Evolutionary conservation across 306 rosid genomes (phyloP), one percentile per base, ranked within the genome.

Genomic region (Vicia villosa): DNA sequence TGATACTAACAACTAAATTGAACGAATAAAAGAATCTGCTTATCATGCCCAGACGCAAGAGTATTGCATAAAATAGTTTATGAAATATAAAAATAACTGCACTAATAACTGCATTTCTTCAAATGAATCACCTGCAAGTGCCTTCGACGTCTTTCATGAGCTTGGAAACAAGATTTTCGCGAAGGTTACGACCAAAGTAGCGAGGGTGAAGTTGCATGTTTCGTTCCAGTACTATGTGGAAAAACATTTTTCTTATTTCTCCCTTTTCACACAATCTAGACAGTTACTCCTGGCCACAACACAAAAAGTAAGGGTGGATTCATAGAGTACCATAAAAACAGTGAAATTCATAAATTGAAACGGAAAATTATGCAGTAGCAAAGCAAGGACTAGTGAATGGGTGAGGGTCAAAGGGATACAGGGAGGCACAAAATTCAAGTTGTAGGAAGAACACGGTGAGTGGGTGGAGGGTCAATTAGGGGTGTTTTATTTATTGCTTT

Each of bases 61-160:
- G 34, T 30, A 30, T 30, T 30, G 34, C 34, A 30, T 30, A 30
- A 30, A 30, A 5, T 30, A 0, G 34, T 30, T 30, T 30, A 30
- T 30, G 34, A 30, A 30, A 30, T 30, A 30, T 30, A 28, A 28
- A 28, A 28, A 28, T 28, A 28, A 28, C 32, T 30, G 7, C 34
- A 30, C 34, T 30, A 30, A 30, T 30, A 30, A 30, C 7, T 30
- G 34, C 34, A 30, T 30, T 4, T 30, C 34, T 30, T 30, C 34
- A 30, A 30, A 30, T 30, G 34, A 70, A 15, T 13, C 24, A 89
- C 97, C 96, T 87, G 94, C 98, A 93, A 66, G 96, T 94, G 63
- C 98, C 97, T 79, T 94, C 98, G 1, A 94, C 97, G 75, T 90
- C 98, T 84, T 94, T 94, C 97, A 90, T 94, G 13, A 94, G 96